Evolutionary conservation across 495 filamentous ascomycete species (phyloP).

Genomic region (Cetradonia linearis): DNA sequence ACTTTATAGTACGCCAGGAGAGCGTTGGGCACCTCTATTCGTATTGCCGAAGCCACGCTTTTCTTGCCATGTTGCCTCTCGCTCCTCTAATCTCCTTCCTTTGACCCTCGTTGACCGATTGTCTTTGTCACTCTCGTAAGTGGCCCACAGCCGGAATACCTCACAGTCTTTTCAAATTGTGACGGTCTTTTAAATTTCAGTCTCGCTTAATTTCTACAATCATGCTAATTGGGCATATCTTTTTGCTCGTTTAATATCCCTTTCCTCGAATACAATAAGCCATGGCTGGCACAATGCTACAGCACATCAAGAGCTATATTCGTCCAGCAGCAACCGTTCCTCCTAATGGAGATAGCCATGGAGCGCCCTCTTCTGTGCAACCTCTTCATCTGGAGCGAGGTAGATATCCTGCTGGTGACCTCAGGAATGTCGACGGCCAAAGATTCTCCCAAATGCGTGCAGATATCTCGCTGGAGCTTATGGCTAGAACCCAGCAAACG

Average conservation of each 20-base stretch:
- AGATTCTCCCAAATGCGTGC: constrained; percentile 10
- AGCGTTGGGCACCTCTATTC: background rate
- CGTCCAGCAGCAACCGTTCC: constrained; percentile 13
- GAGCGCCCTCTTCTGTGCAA: background rate
- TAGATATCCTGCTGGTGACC: background rate
- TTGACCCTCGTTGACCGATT: background rate
- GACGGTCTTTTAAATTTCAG: background rate
- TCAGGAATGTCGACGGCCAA: background rate
- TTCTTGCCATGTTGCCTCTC: background rate
- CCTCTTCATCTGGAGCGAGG: background rate
- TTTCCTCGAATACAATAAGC: background rate
- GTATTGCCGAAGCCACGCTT: background rate
- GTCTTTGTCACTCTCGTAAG: background rate
- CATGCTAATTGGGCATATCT: background rate
- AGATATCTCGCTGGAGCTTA: constrained; percentile 3
- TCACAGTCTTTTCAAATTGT: background rate
- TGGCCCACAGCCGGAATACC: background rate
- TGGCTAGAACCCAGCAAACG: constrained; percentile 11
- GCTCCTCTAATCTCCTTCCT: background rate
- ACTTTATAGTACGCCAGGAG: background rate
- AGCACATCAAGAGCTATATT: constrained; percentile 22
- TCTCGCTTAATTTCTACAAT: background rate
- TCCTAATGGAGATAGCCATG: background rate
- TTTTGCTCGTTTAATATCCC: background rate
- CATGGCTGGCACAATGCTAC: constrained; percentile 7